Base-by-base conservation (phyloP, 2,329 filamentous ascomycete genomes). In the Magnaporthiopsis incrustans region DNA sequence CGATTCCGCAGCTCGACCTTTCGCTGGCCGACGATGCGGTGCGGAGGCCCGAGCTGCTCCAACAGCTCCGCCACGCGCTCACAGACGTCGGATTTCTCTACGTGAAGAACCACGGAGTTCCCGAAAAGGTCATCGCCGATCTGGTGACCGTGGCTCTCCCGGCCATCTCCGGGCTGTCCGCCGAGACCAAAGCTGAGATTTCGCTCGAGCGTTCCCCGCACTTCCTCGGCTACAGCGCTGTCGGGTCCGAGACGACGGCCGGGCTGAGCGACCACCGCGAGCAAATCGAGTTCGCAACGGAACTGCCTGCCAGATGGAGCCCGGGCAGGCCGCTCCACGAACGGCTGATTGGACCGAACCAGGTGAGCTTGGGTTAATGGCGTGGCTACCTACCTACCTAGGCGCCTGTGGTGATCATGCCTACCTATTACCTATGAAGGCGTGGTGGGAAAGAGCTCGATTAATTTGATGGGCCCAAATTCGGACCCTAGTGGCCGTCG, bases 201-300 rank as follows among this genome's bases (percentile, higher is more conserved):
- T 78, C 78, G 0, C 73, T 83, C 25, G 72, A 77, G 32, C 81
- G 85, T 32, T 86, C 82, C 1, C 83, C 84, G 12, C 84, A 86
- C 69, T 86, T 88, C 64, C 74, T 88, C 2, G 85, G 85, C 0
- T 87, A 86, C 69, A 84, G 81, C 66, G 79, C 76, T 0, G 77
- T 78, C 25, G 84, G 83, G 0, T 75, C 80, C 30, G 85, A 87
- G 70, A 82, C 74, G 0, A 88, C 85, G 1, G 79, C 81, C 0
- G 82, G 83, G 0, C 72, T 74, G 62, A 68, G 72, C 18, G 85
- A 88, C 69, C 73, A 76, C 25, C 74, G 84, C 25, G 84, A 88
- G 70, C 85, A 87, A 68, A 82, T 85, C 60, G 84, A 87, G 69
- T 82, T 84, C 69, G 84, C 82, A 18, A 86, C 82, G 0, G 84